Conservation (phyloP, 768 basidiomycete genomes). For the Collybia sordida region DNA sequence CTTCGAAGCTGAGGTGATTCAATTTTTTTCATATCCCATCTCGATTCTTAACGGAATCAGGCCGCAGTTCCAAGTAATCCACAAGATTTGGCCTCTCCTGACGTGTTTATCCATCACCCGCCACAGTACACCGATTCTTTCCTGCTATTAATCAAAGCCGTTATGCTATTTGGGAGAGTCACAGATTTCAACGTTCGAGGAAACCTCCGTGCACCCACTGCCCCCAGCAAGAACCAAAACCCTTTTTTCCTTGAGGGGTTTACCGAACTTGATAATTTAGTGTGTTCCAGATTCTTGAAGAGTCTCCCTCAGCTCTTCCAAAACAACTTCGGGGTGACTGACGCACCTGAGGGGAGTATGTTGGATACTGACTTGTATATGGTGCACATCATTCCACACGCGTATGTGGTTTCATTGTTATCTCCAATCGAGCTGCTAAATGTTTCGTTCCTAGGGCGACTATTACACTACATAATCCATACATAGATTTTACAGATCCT, state of each 20-base stretch:
- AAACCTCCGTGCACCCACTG: conserved; percentile 63
- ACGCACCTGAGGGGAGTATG: conserved; percentile 53
- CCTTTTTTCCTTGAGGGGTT: conserved; percentile 71
- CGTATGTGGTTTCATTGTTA: conserved; percentile 48
- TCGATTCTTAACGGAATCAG: conserved; percentile 32
- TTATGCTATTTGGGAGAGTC: conserved; percentile 83
- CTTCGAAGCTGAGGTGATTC: conserved; percentile 70
- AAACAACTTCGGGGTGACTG: conserved; percentile 61
- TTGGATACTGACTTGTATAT: conserved; percentile 85
- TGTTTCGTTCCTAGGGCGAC: conserved; percentile 55
- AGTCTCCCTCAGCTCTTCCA: conserved; percentile 69
- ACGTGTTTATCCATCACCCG: conserved; percentile 70
- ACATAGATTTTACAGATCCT: conserved; percentile 72
- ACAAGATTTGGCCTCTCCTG: conserved; percentile 64
- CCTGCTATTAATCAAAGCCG: conserved; percentile 75
- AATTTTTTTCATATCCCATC: not conserved
- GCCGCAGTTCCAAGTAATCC: conserved; percentile 65
- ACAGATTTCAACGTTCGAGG: conserved; percentile 84
- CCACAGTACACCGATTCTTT: conserved; percentile 82
- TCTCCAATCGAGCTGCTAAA: conserved; percentile 9
- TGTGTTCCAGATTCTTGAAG: conserved; percentile 64
- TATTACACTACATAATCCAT: conserved; percentile 85
- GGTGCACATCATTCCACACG: conserved; percentile 85
- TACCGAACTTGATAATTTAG: conserved; percentile 65
- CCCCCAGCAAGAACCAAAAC: conserved; percentile 70